Evolutionary conservation across 805 yeast species (phyloP), one percentile per base, ranked within the genome.

Genomic region (Jamesozyma gamospora): DNA sequence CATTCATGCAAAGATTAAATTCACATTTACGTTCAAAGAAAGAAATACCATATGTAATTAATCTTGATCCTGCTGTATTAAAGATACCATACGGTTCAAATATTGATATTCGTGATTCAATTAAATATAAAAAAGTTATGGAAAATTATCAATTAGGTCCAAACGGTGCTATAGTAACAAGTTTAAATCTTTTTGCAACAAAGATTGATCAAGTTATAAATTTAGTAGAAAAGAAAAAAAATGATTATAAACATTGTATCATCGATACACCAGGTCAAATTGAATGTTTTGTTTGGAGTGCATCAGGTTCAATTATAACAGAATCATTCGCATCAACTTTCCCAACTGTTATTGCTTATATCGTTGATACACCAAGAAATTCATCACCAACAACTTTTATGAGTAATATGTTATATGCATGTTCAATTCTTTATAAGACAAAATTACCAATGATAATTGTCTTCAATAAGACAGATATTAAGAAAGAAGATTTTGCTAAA

Each of bases 241-340:
- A 67, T 13, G 60, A 65, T 39, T 70, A 70, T 48, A 62, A 75
- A 16, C 81, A 87, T 58, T 83, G 88, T 47, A 79, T 92, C 28
- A 75, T 90, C 37, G 99, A 92, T 63, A 92, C 99, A 1, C 99
- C 99, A 0, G 99, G 99, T 11, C 99, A 92, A 63, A 92, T 92
- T 46, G 99, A 92, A 63, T 88, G 96, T 65, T 92, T 92, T 60
- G 87, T 92, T 32, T 92, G 99, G 98, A 80, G 94, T 34, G 98
- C 98, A 0, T 83, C 95, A 17, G 99, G 99, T 11, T 75, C 96
- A 17, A 92, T 92, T 46, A 82, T 92, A 43, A 90, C 97, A 1
- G 98, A 92, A 58, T 87, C 96, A 0, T 84, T 92, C 65, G 98
- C 97, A 1, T 82, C 95, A 0, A 77, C 94, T 4, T 85, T 86